Evolutionary conservation across 2,329 filamentous ascomycete genomes (phyloP), one percentile per base, ranked within the genome.

Genomic region (Cladosporium sp.): DNA sequence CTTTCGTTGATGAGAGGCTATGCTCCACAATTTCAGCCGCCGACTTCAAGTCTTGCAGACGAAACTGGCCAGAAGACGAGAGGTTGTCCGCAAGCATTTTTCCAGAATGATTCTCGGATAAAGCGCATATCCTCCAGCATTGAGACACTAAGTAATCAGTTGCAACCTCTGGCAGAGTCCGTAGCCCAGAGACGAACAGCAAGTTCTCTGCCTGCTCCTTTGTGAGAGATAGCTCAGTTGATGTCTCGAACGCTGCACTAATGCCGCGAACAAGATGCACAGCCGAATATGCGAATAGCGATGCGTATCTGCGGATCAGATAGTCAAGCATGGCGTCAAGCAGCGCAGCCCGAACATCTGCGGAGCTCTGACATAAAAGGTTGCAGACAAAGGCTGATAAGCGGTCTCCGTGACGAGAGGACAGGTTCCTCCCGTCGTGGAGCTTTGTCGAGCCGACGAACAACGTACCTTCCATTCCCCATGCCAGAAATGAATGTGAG

Each of bases 261-360:
- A 80, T 65, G 3, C 77, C 78, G 52, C 79, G 68, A 5, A 80
- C 60, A 8, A 80, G 57, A 55, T 76, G 79, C 2, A 76, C 65
- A 19, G 72, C 72, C 1, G 77, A 71, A 50, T 75, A 73, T 3
- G 75, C 69, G 59, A 78, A 79, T 7, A 75, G 69, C 69, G 38
- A 73, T 69, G n/a, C 71, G 60, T 51, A 63, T 49, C 56, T 63
- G 50, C 22, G 61, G 42, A 68, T 61, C 11, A 69, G 65, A 28
- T 59, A 65, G 15, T 51, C 30, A 8, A 55, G 49, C 38, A 77
- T 63, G 39, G 70, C 75, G 3, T 68, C 62, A 11, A 79, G 61
- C 2, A 77, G 34, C 11, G 19, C 14, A 30, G 30, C 15, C 25
- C 22, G 54, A 17, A 9, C 15, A 20, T 56, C 25, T 6, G 34